These are phyloP conservation scores for Gaillardinia entomophila DNA, from an alignment of 805 yeast species.

Conservation along the genomic window DNA sequence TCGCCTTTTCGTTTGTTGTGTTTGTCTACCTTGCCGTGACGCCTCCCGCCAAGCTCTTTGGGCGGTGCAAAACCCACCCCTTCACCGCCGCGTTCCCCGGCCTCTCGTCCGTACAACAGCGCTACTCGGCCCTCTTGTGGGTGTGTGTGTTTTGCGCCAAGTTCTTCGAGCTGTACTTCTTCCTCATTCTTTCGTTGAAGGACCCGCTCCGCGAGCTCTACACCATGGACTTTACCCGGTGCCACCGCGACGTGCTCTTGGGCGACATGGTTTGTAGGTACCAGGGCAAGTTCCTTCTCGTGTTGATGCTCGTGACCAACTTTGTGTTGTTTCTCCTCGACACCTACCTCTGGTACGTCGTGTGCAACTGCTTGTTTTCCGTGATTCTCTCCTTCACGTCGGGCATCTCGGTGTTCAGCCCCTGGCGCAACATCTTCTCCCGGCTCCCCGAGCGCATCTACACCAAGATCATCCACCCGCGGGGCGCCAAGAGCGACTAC, in stretches of 20 bases:
- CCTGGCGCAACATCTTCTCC: conserved; percentile 31
- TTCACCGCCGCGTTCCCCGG: conserved; percentile 22
- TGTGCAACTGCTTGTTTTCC: conserved; percentile 30
- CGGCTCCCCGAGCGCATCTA: conserved; percentile 30
- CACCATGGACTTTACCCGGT: conserved; percentile 19
- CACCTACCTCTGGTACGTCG: conserved; percentile 36
- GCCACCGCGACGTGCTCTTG: conserved; percentile 21
- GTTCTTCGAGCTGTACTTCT: conserved; percentile 30
- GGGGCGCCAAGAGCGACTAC: conserved; percentile 4
- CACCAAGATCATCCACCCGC: conserved; percentile 16
- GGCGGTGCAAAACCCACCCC: conserved; percentile 3
- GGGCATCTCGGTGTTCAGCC: conserved; percentile 31
- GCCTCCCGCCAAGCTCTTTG: conserved; percentile 19
- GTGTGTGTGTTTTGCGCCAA: conserved; percentile 25
- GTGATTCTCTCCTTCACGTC: conserved; percentile 23
- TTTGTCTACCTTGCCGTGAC: conserved; percentile 22
- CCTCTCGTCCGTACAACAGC: conserved; percentile 13
- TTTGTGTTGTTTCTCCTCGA: conserved; percentile 32
- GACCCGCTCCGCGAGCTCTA: conserved; percentile 28
- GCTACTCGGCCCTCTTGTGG: conserved; percentile 24
- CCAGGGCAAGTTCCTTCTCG: conserved; percentile 22
- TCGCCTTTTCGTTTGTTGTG: conserved; percentile 21
- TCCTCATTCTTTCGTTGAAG: conserved; percentile 27
- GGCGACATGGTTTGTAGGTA: conserved; percentile 18
- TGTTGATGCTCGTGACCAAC: conserved; percentile 19